Evolutionary conservation across 495 filamentous ascomycete genomes (phyloP).

Genomic region (Tuber brumale): DNA sequence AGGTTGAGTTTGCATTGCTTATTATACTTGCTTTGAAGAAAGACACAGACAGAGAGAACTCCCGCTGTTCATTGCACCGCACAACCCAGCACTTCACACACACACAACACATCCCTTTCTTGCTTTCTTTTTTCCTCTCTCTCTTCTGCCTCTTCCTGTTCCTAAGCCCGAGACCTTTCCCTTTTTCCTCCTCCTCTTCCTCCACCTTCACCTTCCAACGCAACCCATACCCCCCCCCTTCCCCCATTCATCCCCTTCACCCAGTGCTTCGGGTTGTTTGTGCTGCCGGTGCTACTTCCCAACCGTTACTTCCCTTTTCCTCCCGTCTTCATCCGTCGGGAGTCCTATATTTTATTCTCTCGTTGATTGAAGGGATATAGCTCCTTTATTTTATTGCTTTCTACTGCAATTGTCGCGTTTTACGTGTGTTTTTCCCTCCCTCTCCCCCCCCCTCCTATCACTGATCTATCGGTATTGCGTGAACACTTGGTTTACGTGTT

Average conservation of each 20-base stretch:
- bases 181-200: constrained; percentile 28
- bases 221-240: constrained; percentile 22
- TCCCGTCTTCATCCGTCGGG: constrained; percentile 26
- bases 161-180: constrained; percentile 11
- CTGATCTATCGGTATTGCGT: background rate
- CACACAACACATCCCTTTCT: constrained; percentile 9
- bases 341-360: constrained; percentile 22
- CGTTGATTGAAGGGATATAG: constrained; percentile 26
- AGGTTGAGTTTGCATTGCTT: background rate
- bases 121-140: constrained; percentile 21
- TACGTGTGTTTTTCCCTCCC: constrained; percentile 8
- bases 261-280: constrained; percentile 34
- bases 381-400: constrained; percentile 19
- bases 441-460: constrained; percentile 4
- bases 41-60: background rate
- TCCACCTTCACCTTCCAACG: constrained; percentile 22
- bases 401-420: constrained; percentile 2
- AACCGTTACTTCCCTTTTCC: constrained; percentile 23
- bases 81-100: background rate
- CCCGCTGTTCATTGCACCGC: background rate
- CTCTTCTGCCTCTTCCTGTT: constrained; percentile 24
- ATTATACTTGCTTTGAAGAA: background rate
- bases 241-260: constrained; percentile 20
- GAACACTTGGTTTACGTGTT: constrained; percentile 2
- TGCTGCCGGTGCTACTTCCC: constrained; percentile 30